phyloP scores from a whole-genome alignment of 164 flowering plant species.

The Annona cherimola region DNA sequence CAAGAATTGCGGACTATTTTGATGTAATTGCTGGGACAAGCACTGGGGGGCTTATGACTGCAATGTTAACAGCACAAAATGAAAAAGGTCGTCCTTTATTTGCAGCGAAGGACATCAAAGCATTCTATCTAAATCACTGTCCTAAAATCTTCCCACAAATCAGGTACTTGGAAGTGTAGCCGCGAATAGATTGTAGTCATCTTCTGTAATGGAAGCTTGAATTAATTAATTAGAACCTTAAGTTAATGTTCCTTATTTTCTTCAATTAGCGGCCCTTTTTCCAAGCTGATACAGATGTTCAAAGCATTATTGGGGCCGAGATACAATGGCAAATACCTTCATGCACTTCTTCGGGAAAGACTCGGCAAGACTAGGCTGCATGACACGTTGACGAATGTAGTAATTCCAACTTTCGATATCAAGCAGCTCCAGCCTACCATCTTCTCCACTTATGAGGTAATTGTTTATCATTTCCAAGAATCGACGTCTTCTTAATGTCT shows the following conservation, averaged over 20 bases:
- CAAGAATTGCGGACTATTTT: slow-evolving; percentile 35
- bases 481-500: neutral
- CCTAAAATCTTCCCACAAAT: slow-evolving; percentile 31
- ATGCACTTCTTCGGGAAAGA: slow-evolving; percentile 4
- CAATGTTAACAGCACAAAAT: slow-evolving; percentile 33
- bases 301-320: slow-evolving; percentile 25
- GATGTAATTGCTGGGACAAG: slow-evolving; percentile 41
- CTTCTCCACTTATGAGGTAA: slow-evolving; percentile 24
- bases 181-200: neutral
- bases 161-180: slow-evolving; percentile 1
- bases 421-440: slow-evolving; percentile 35
- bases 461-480: neutral
- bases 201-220: neutral
- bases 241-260: neutral
- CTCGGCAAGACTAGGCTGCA: slow-evolving; percentile 26
- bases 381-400: slow-evolving; percentile 36
- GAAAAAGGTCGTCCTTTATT: slow-evolving; percentile 26
- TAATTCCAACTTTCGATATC: slow-evolving; percentile 44
- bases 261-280: slow-evolving; percentile 5
- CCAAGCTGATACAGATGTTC: neutral
- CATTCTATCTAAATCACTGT: slow-evolving; percentile 21
- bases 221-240: neutral
- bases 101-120: slow-evolving; percentile 32
- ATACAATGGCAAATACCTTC: slow-evolving; percentile 43
- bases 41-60: slow-evolving; percentile 37